Base-by-base conservation (phyloP, 202 grass and related monocot genomes). In the Schoenoplectus tabernaemontani region DNA sequence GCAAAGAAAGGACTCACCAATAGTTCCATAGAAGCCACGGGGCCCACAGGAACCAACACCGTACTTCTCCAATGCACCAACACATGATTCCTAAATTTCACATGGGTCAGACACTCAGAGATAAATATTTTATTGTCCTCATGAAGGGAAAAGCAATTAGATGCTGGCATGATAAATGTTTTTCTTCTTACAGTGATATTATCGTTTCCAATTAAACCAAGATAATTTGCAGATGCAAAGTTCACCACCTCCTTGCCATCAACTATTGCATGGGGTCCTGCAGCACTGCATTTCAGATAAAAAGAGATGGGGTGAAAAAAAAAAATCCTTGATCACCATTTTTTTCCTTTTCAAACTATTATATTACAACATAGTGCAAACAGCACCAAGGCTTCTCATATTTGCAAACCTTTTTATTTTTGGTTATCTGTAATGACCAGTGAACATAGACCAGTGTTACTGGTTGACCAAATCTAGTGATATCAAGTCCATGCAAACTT, bases 11-110 rank as follows among this genome's bases (percentile, higher is more conserved):
- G 46, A 11, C 69, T 81, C 54, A 97, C 95, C 95, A 71, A 97
- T 94, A 73, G 95, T 97, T 80, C 95, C 91, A 83, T 97, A 97
- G 83, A 97, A 97, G 57, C 95, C 87, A 74, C 95, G 91, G 67
- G 95, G 95, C 73, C 95, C 91, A 69, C 95, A 97, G 41, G 95
- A 97, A 66, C 95, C 95, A 84, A 97, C 95, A 83, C 95, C 95
- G 50, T 97, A 97, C 87, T 97, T 97, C 86, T 97, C 95, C 77
- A 97, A 61, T 9, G 86, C 91, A 81, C 82, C 85, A 64, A 94
- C 51, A 20, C 91, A 97, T 69, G 91, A 89, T 86, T 91, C 89
- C 95, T 97, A 80, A 33, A 5, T 34, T 73, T 74, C 76, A 81
- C 13, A 51, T 16, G 15, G 17, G 19, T n/a, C n/a, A n/a, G n/a